Evolutionary conservation across 495 filamentous ascomycete genomes (phyloP).

Genomic region (Penicillium nucicola): DNA sequence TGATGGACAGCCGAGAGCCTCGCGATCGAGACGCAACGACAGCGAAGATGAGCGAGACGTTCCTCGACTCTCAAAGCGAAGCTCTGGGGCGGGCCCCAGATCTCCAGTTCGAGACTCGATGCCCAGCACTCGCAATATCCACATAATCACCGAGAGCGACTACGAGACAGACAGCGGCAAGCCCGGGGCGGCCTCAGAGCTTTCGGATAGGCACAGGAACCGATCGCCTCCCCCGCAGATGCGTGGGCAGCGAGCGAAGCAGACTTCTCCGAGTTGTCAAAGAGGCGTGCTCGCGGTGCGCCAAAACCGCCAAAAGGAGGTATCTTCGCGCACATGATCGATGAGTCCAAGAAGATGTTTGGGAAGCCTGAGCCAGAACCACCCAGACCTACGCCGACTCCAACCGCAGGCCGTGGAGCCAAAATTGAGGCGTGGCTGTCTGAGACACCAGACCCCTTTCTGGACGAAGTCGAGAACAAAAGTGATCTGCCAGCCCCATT

Average conservation of each 20-base stretch:
- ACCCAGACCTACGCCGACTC: slow-evolving; percentile 40
- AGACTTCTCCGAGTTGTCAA: slow-evolving; percentile 45
- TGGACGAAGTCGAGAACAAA: slow-evolving; percentile 45
- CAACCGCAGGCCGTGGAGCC: slow-evolving; percentile 34
- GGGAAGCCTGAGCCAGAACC: slow-evolving; percentile 49
- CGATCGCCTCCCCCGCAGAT: slow-evolving; percentile 29
- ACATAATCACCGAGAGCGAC: slow-evolving; percentile 22
- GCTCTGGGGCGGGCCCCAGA: neutral
- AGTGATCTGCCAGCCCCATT: slow-evolving; percentile 45
- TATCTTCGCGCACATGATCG: slow-evolving; percentile 48
- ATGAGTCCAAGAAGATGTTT: slow-evolving; percentile 54
- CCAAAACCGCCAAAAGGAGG: slow-evolving; percentile 44
- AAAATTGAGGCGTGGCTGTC: slow-evolving; percentile 78
- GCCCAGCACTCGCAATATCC: slow-evolving; percentile 12
- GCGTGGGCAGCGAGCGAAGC: slow-evolving; percentile 44
- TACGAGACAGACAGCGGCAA: slow-evolving; percentile 17
- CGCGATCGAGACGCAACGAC: slow-evolving; percentile 16
- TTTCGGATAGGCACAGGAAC: slow-evolving; percentile 23
- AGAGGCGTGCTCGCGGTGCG: slow-evolving; percentile 34
- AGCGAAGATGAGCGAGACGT: slow-evolving; percentile 18
- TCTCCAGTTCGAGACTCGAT: slow-evolving; percentile 13
- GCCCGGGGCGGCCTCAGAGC: slow-evolving; percentile 18
- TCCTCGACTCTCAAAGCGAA: slow-evolving; percentile 8
- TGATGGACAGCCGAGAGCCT: slow-evolving; percentile 21
- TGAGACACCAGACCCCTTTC: slow-evolving; percentile 68